Evolutionary conservation across 257 asterid species (phyloP).

Genomic region (Salvia splendens): DNA sequence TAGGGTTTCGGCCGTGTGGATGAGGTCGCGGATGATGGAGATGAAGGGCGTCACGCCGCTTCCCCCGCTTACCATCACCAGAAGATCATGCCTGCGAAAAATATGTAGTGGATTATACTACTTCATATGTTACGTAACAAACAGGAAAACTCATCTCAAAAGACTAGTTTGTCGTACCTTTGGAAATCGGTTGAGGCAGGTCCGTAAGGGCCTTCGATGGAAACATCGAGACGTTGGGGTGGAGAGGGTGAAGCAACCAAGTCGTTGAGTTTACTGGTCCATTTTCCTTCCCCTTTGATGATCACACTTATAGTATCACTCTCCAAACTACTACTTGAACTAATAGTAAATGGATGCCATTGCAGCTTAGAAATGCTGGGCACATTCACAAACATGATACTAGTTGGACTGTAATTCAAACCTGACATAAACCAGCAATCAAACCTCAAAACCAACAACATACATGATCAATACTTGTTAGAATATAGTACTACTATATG

Average conservation of each 20-base stretch:
- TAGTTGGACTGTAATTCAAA: conserved; percentile 62
- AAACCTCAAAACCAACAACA: too few relatives aligned
- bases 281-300: conserved; percentile 73
- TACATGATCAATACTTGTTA: too few relatives aligned
- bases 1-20: conserved; percentile 40
- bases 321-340: conserved; percentile 72
- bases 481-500: too few relatives aligned
- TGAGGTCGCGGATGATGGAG: conserved; percentile 74
- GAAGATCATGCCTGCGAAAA: conserved; percentile 55
- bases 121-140: too few relatives aligned
- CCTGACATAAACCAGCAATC: conserved; percentile 37
- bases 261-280: conserved; percentile 70
- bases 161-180: conserved; percentile 41
- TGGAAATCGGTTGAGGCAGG: conserved; percentile 67
- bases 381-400: conserved; percentile 72
- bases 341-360: conserved; percentile 91
- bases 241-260: conserved; percentile 63
- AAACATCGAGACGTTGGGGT: conserved; percentile 53
- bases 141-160: too few relatives aligned
- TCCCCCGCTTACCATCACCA: conserved; percentile 91
- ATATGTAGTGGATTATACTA: too few relatives aligned
- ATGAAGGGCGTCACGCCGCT: conserved; percentile 92
- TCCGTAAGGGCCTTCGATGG: conserved; percentile 91
- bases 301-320: conserved; percentile 64
- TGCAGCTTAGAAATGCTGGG: conserved; percentile 79